A percentile compares a stretch with the other conserved stretches of the same genome.
These are phyloP conservation scores for Backusella australiensis DNA, from an alignment of 192 early-diverging fungal species.

Conservation along the genomic window DNA sequence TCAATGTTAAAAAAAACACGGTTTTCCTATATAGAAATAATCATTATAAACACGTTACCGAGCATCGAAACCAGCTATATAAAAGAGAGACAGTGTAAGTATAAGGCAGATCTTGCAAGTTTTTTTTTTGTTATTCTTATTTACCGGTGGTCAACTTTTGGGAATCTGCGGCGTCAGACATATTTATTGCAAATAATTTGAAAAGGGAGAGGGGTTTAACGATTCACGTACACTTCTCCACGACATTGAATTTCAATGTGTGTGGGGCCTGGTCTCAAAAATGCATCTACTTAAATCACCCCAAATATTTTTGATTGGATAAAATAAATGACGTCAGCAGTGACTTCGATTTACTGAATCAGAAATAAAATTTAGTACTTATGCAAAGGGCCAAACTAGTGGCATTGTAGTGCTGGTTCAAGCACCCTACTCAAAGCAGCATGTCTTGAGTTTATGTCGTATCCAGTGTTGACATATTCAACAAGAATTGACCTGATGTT, in stretches of 20 bases:
- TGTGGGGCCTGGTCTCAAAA: slow-evolving; percentile 7
- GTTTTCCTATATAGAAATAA: background rate
- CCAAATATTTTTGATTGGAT: no score
- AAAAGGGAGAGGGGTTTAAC: slow-evolving; percentile 18
- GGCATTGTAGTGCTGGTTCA: no score
- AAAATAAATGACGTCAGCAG: no score
- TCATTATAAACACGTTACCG: slow-evolving; percentile 33
- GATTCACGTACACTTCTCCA: background rate
- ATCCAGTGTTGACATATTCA: no score
- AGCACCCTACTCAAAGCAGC: no score
- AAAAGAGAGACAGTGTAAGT: background rate
- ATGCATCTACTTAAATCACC: background rate
- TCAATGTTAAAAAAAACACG: background rate
- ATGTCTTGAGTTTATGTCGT: no score
- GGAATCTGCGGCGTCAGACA: slow-evolving; percentile 30
- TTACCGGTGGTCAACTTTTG: slow-evolving; percentile 31
- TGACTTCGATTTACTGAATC: no score
- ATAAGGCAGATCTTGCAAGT: background rate
- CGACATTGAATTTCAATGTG: slow-evolving; percentile 4
- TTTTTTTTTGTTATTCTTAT: background rate
- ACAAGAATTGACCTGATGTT: no score
- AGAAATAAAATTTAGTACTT: no score
- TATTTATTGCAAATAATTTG: slow-evolving; percentile 16
- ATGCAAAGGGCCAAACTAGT: no score
- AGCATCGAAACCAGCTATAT: slow-evolving; percentile 58